Evolutionary conservation across 2,329 filamentous ascomycete genomes (phyloP), one percentile per base, ranked within the genome.

Genomic region (Pseudopithomyces maydicus): DNA sequence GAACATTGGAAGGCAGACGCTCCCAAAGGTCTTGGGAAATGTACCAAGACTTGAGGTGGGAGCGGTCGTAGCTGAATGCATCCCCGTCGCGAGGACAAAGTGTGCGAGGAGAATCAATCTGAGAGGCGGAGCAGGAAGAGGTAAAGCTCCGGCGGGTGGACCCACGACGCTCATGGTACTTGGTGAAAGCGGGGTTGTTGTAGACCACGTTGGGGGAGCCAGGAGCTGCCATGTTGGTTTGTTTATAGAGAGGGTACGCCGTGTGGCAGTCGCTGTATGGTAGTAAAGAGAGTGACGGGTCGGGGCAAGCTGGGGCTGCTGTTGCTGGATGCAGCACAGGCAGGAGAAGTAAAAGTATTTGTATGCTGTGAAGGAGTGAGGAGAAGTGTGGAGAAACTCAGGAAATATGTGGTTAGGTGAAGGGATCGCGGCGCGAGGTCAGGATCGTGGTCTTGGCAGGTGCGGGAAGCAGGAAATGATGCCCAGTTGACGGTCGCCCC

Each of bases 11-110:
- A 4, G 79, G 77, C 11, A 82, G 70, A 29, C 62, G 66, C 26
- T 69, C 58, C 68, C 74, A 72, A 23, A 80, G 65, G 12, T 72
- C 64, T 23, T 74, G 60, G 0, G 78, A 71, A 47, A 79, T 67
- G 45, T 69, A 66, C 76, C 77, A 81, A 10, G 66, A 57, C 6
- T 57, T 52, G 23, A 81, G 67, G 60, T 80, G 74, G 17, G 63
- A 57, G 2, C 74, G 69, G 32, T 73, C 59, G 62, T 72, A 77
- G 59, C 67, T 73, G 63, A 78, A 77, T 14, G 73, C 70, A 54
- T 77, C 73, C 19, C 67, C 67, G 52, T 78, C 74, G 44, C 65
- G 68, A 52, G 73, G 71, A 51, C 68, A 71, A n/a, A 62, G 55
- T 19, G 68, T 69, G 56, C 74, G 70, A 23, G 67, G 67, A 41